These are phyloP conservation scores for Omphalea diandra DNA, from an alignment of 441 rosid species.

Conservation along the genomic window DNA sequence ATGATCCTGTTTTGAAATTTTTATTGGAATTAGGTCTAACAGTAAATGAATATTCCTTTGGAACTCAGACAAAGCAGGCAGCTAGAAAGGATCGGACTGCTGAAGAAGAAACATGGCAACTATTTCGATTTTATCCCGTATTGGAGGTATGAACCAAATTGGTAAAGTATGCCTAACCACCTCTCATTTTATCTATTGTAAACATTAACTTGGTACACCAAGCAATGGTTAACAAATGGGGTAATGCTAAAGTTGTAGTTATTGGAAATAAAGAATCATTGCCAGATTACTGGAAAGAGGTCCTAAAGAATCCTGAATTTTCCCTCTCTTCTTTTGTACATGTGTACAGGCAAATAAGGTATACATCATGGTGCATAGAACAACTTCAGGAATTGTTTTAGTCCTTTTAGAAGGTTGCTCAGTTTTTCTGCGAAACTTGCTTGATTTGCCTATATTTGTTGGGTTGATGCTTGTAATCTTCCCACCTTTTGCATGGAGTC, in stretches of 20 bases:
- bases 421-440: too few relatives aligned
- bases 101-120: constrained; percentile 84
- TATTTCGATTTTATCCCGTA: constrained; percentile 91
- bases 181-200: background rate
- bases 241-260: background rate
- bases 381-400: too few relatives aligned
- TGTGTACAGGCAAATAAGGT: background rate
- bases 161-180: background rate
- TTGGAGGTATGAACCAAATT: constrained; percentile 58
- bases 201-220: background rate
- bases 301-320: background rate
- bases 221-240: background rate
- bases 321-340: background rate
- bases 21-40: constrained; percentile 5
- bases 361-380: too few relatives aligned
- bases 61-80: constrained; percentile 68
- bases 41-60: constrained; percentile 23
- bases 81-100: constrained; percentile 75
- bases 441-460: too few relatives aligned
- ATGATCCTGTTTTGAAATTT: constrained; percentile 4
- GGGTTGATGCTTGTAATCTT: too few relatives aligned
- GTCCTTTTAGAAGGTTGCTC: too few relatives aligned
- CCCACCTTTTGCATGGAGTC: background rate
- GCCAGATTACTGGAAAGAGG: background rate
- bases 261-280: constrained; percentile 1